Conservation (phyloP, 768 basidiomycete genomes). For the Tephrocybe sp. region DNA sequence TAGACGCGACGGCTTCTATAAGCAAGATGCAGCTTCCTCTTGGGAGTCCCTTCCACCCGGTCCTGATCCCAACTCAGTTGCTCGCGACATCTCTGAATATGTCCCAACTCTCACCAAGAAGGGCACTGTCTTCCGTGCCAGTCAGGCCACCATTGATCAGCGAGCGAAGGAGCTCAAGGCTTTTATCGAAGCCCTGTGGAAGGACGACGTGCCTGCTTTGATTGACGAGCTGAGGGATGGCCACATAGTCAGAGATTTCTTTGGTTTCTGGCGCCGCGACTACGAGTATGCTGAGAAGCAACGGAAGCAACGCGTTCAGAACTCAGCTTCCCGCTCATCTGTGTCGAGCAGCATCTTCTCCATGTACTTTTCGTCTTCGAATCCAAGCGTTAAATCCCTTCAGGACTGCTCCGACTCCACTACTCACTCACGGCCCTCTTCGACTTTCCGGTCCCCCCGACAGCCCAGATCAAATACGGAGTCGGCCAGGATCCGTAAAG, state of each 20-base stretch:
- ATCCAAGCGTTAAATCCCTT: constrained; percentile 20
- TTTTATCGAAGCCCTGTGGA: constrained; percentile 60
- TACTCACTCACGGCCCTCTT: constrained; percentile 16
- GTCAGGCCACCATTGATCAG: constrained; percentile 62
- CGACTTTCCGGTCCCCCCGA: constrained; percentile 12
- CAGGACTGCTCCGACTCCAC: constrained; percentile 16
- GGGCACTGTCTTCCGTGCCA: constrained; percentile 70
- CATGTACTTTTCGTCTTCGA: constrained; percentile 55
- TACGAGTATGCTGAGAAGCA: constrained; percentile 52
- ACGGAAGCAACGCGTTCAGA: constrained; percentile 28
- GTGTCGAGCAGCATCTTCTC: constrained; percentile 57
- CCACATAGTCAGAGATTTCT: constrained; percentile 68
- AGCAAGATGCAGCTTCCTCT: constrained; percentile 73
- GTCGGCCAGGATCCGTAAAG: constrained; percentile 13
- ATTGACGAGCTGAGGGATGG: constrained; percentile 64
- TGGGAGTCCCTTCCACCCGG: constrained; percentile 86
- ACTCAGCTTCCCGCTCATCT: constrained; percentile 38
- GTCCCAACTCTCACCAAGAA: constrained; percentile 72
- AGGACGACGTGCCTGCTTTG: constrained; percentile 61
- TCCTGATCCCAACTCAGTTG: constrained; percentile 74
- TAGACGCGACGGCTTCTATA: constrained; percentile 70
- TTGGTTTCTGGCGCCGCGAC: constrained; percentile 77
- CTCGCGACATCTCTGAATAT: constrained; percentile 64
- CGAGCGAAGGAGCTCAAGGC: constrained; percentile 59
- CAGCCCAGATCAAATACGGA: not conserved